Evolutionary conservation across 1,284 basidiomycete genomes (phyloP), one percentile per base, ranked within the genome.

Genomic region (Puccinia polysora): DNA sequence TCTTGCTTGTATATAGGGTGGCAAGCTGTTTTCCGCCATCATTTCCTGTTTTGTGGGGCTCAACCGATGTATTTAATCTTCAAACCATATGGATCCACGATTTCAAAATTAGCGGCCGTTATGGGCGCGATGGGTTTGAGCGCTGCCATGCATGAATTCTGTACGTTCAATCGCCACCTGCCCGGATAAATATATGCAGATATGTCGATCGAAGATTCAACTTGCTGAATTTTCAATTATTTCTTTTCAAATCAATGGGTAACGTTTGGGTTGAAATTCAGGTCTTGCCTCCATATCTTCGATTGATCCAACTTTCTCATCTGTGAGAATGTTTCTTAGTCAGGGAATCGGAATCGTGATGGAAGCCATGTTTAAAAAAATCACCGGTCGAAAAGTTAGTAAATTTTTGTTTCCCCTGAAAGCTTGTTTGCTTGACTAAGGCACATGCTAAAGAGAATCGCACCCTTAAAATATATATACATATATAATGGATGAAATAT

Each of bases 31-130:
- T 72, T 72, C 59, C 47, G 69, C 18, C 69, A 38, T 25, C 59
- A 72, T 49, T 62, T 72, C 25, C 32, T 72, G 40, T 72, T 63
- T 40, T 72, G 69, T 55, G 69, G 69, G 34, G 59, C 69, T 20
- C 40, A 43, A 12, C 69, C 69, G 1, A 53, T 72, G 49, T 52
- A 70, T 20, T 34, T 32, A 28, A 40, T 72, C 1, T 63, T 64
- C 38, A 20, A 47, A 20, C 49, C 47, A 15, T 56, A 53, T 56
- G 69, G 69, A 23, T 25, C 23, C 12, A 60, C 45, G n/a, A 20
- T 34, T 7, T 36, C 47, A 28, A 53, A 43, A 43, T 25, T 63
- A 14, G 59, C 60, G 8, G 59, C 58, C 12, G 40, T 55, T 6
- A 62, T 72, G 23, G 69, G 69, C 0, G 69, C 69, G 5, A 72